These are phyloP conservation scores for Deinandra increscens DNA, from an alignment of 129 eudicot genomes.

Conservation along the genomic window DNA sequence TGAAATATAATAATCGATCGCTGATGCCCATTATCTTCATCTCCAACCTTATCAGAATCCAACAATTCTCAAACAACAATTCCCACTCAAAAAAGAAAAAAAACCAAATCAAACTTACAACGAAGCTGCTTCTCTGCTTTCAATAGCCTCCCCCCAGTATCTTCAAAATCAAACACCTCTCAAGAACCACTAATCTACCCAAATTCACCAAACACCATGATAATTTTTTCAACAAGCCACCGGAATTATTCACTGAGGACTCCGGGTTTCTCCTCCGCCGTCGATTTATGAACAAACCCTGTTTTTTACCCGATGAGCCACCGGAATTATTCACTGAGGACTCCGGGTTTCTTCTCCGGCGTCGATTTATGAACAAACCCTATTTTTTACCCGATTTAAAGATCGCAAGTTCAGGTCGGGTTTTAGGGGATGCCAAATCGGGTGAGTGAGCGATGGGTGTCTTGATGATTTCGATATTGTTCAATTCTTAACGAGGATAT, in stretches of 20 bases:
- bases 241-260: conserved; percentile 66
- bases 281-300: conserved; percentile 37
- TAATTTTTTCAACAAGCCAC: conserved; percentile 38
- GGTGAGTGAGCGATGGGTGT: conserved; percentile 30
- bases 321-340: too few relatives aligned
- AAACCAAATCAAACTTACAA: conserved; percentile 91
- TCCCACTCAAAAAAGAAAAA: conserved; percentile 66
- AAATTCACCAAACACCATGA: conserved; percentile 42
- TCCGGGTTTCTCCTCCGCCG: conserved; percentile 45
- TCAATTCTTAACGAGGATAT: conserved; percentile 82
- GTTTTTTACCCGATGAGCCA: too few relatives aligned
- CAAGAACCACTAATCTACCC: conserved; percentile 34
- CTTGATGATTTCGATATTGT: conserved; percentile 69
- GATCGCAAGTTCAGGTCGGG: conserved; percentile 2
- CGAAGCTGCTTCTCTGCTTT: conserved; percentile 87
- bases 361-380: too few relatives aligned
- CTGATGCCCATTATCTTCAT: conserved; percentile 80
- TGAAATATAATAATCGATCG: too few relatives aligned
- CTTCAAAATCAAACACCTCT: conserved; percentile 60
- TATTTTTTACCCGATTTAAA: conserved; percentile 45
- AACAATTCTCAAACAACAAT: conserved; percentile 63
- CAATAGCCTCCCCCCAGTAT: conserved; percentile 82
- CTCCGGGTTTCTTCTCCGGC: too few relatives aligned
- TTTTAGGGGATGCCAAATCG: conserved; percentile 9
- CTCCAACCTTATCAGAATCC: conserved; percentile 84